A percentile compares a stretch with the other conserved stretches of the same genome.
Conservation (phyloP, 2,329 filamentous ascomycete species). For the Curvularia sp. region DNA sequence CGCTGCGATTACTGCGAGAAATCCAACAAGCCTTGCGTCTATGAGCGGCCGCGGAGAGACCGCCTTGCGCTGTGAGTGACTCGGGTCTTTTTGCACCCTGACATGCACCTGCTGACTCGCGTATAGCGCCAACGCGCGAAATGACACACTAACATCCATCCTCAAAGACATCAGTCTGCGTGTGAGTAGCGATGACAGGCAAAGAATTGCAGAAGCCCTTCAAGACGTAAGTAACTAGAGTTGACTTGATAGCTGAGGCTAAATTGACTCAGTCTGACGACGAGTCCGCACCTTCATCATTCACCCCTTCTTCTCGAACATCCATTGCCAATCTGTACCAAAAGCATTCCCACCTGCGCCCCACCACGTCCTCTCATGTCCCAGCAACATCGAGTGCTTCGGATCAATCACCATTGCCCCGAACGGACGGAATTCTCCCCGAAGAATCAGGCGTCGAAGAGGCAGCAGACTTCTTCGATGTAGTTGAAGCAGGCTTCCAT, state of each 20-base stretch:
- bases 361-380: not conserved
- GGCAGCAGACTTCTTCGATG: not conserved
- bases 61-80: slow-evolving; percentile 33
- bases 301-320: slow-evolving; percentile 8
- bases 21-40: slow-evolving; percentile 35
- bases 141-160: slow-evolving; percentile 19
- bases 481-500: slow-evolving; percentile 16
- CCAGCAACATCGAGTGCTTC: not conserved
- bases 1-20: slow-evolving; percentile 41
- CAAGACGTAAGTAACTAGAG: slow-evolving; percentile 14
- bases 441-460: slow-evolving; percentile 6
- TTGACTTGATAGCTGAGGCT: not conserved
- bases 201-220: slow-evolving; percentile 21
- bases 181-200: slow-evolving; percentile 19
- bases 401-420: slow-evolving; percentile 5
- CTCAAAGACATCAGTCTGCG: slow-evolving; percentile 27
- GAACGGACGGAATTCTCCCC: slow-evolving; percentile 1
- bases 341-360: slow-evolving; percentile 3
- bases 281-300: not conserved
- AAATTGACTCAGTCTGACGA: slow-evolving; percentile 13
- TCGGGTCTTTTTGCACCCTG: not conserved
- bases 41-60: slow-evolving; percentile 40
- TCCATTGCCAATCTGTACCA: slow-evolving; percentile 1
- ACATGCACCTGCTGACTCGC: slow-evolving; percentile 7
- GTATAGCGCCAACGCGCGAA: slow-evolving; percentile 23